Evolutionary conservation across 352 stramenopile genomes (phyloP), one percentile per base, ranked within the genome.

Genomic region (Globisporangium megalacanthum): DNA sequence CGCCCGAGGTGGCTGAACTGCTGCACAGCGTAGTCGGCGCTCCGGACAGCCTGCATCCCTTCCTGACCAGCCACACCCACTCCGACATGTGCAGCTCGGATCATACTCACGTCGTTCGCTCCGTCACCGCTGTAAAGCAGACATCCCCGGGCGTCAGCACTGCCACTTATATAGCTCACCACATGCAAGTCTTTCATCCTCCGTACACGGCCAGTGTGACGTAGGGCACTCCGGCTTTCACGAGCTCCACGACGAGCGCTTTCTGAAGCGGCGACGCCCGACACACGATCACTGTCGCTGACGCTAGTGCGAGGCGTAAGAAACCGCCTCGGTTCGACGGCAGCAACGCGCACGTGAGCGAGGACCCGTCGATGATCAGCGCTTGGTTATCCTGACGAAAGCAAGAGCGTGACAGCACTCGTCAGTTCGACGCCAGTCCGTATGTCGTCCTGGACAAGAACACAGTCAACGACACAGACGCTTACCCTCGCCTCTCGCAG

Each of bases 81-180:
- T 14, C 97, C 97, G 52, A 99, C 92, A 57, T 99, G 95, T n/a
- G 97, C 97, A 56, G 96, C 94, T 57, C 98, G 96, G 63, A 99
- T 99, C 97, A 99, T 99, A 39, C 94, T 97, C 31, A 99, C 96
- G 68, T 99, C 97, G 62, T 99, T 99, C 10, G 97, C 97, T 29
- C 97, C 97, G 72, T 99, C 97, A n/a, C 97, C 97, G 50, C 97
- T 97, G 33, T 42, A 53, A 1, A 50, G 20, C 15, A 25, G 4
- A 22, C 3, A 10, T 20, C 37, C 9, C 35, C 33, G 1, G 45
- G 25, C 15, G 22, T 42, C 1, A 49, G 14, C 31, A 8, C 25
- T 29, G 25, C 25, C 25, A 29, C 25, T 1, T 4, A 29, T 44
- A 11, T 25, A 44, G 54, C 11, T 35, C 15, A n/a, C 3, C 17